Conservation (phyloP, 805 yeast species). For the Ogataea nitratoaversa region DNA sequence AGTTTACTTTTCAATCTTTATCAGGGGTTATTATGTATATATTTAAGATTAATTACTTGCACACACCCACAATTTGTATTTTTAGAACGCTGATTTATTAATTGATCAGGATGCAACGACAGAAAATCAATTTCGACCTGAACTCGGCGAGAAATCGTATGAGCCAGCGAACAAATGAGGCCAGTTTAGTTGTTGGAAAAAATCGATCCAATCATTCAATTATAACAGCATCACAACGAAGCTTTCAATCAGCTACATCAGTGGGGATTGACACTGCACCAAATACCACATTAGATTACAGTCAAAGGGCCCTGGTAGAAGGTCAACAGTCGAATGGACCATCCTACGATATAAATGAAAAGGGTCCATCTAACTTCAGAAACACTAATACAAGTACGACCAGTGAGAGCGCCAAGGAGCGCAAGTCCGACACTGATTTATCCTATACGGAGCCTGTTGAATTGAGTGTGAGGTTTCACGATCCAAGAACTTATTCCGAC, state of each 20-base stretch:
- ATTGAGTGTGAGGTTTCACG: slow-evolving; percentile 59
- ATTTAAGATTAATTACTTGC: no score
- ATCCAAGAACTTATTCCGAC: slow-evolving; percentile 50
- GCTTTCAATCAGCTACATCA: slow-evolving; percentile 1
- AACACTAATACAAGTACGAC: neutral
- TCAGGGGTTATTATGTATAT: neutral
- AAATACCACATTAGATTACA: neutral
- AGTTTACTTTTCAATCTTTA: no score
- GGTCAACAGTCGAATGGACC: neutral
- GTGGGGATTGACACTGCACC: neutral
- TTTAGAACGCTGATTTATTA: neutral
- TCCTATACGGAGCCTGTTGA: slow-evolving; percentile 32
- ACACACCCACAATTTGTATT: no score
- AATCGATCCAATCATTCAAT: slow-evolving; percentile 17
- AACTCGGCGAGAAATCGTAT: slow-evolving; percentile 24
- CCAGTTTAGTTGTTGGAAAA: slow-evolving; percentile 30
- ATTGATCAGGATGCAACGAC: slow-evolving; percentile 11
- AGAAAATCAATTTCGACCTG: slow-evolving; percentile 25
- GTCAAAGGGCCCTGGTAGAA: neutral
- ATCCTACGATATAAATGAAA: neutral
- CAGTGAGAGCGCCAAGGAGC: no score
- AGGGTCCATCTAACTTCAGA: neutral
- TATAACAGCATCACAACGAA: slow-evolving; percentile 10
- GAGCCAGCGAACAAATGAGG: slow-evolving; percentile 31
- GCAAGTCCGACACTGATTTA: neutral